Evolutionary conservation across 441 rosid genomes (phyloP), one percentile per base, ranked within the genome.

Genomic region (Brassica balearica): DNA sequence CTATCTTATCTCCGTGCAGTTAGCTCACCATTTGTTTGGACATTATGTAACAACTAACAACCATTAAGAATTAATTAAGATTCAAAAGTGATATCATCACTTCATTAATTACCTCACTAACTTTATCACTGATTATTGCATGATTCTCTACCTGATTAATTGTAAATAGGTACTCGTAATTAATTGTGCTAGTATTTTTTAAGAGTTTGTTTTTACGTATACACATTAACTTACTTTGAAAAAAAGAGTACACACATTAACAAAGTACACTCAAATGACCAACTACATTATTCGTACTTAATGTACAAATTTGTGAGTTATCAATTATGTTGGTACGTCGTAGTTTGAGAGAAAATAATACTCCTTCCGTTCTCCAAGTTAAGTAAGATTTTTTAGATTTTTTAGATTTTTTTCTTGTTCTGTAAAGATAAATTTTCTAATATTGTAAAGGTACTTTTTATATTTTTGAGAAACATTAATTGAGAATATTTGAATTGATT

Each of bases 61-160:
- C 60, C 51, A 41, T 65, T 27, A 23, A 53, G 36, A 64, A 41
- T 25, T 71, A 17, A 17, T 55, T 71, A 71, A 38, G 71, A 8
- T 56, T 65, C 15, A 36, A 14, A 69, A 48, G 43, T 77, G 71
- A 77, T 64, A 77, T 77, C 76, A 65, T 65, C 61, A 71, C 53
- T 65, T 77, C 72, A 65, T 27, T 77, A 71, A 41, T 38, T 3
- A 77, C 59, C 59, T 77, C 11, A 69, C n/a, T 76, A 20, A 69
- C 41, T 76, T 64, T 7, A 11, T 6, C 70, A 69, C 38, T 34
- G 34, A 14, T 15, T 69, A 69, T 51, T 51, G 14, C 65, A 51
- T 77, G 55, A 55, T 29, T 69, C 25, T 69, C 38, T n/a, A 68
- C 53, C 17, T 0, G 32, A 27, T 34, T n/a, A n/a, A 23, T 53